Evolutionary conservation across 768 basidiomycete species (phyloP), one percentile per base, ranked within the genome.

Genomic region (Terana coerulea): DNA sequence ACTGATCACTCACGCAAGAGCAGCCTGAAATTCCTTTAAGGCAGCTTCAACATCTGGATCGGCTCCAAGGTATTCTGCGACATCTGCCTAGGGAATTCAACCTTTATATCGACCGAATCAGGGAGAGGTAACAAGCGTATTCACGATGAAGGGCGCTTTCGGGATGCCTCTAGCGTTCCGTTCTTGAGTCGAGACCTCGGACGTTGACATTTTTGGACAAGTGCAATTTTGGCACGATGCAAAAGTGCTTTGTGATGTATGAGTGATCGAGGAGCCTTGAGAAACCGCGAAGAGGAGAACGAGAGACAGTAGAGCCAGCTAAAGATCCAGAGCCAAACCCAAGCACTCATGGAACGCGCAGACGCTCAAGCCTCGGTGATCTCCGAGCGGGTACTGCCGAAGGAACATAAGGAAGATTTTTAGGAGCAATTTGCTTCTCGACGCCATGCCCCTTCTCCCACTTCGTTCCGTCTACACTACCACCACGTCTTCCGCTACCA

Each of bases 151-250:
- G 0, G 91, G 91, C 3, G 95, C 95, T 68, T 88, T 86, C 21
- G 95, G 95, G 46, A 98, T 98, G 4, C 95, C 95, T 47, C 95
- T 75, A 0, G 93, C 86, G 58, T 95, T 98, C 62, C 83, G 83
- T 68, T 82, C 68, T 47, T 63, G 60, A 11, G 47, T 54, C 14
- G 57, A 37, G 1, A 30, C 29, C n/a, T 35, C 35, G 7, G 39
- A 3, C 3, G 22, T 40, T 0, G 59, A 56, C 63, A 62, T 61
- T n/a, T 6, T n/a, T n/a, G 14, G 10, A 14, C 11, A 12, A 25
- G 19, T 26, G 33, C 2, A 35, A 35, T n/a, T n/a, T 10, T 10
- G 33, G 33, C n/a, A 10, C n/a, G 10, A n/a, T 10, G 17, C n/a
- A 35, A 10, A n/a, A 35, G 17, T n/a, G 33, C 10, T n/a, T 35